phyloP scores from a whole-genome alignment of 1,284 basidiomycete genomes.

The Acaromyces ingoldii region DNA sequence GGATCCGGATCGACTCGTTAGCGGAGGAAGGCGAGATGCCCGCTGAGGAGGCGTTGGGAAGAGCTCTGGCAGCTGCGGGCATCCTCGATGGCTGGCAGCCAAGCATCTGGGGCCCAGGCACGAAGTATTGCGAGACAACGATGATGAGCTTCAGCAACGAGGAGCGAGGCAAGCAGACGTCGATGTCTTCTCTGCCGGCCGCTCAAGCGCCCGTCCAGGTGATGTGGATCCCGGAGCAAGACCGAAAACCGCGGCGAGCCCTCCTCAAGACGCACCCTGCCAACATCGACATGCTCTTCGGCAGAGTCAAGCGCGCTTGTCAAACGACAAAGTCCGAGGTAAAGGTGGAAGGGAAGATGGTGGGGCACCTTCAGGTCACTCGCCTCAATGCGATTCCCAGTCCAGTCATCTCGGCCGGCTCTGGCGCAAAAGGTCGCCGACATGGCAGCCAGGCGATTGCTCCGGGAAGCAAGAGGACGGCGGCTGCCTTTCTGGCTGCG shows the following conservation, averaged over 20 bases:
- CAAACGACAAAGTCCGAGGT: neutral
- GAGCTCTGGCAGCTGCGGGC: neutral
- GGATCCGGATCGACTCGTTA: conserved; percentile 7
- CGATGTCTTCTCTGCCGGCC: neutral
- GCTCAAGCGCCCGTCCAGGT: neutral
- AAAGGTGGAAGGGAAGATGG: neutral
- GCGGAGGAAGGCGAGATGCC: neutral
- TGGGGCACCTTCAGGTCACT: neutral
- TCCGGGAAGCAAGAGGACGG: neutral
- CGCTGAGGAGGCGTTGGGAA: neutral
- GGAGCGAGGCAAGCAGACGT: neutral
- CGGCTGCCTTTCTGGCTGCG: neutral
- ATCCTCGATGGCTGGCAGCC: neutral
- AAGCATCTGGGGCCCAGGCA: neutral
- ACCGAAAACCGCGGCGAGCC: neutral
- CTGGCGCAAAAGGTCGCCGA: neutral
- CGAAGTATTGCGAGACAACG: neutral
- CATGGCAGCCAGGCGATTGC: neutral
- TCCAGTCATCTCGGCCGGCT: neutral
- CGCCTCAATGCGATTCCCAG: neutral
- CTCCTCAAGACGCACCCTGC: conserved; percentile 1
- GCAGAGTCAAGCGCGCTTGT: neutral
- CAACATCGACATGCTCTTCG: neutral
- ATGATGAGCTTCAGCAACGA: neutral
- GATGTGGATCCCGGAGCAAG: neutral